phyloP scores from a whole-genome alignment of 2,329 filamentous ascomycete species.

The Epichloe gansuensis region DNA sequence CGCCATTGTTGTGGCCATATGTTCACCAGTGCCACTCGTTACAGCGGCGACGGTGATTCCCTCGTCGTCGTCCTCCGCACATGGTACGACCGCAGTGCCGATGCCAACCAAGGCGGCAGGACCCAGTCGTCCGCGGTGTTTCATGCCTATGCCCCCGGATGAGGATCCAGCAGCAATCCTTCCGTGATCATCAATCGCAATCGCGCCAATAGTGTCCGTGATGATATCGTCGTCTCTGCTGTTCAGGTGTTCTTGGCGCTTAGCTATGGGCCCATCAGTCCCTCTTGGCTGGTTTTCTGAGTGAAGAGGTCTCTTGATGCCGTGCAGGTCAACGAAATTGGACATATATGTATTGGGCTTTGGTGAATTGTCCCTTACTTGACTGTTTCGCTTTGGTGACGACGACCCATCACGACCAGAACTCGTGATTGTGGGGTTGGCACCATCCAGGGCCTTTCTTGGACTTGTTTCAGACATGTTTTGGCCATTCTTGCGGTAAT shows the following conservation, averaged over 20 bases:
- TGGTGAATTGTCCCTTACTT: neutral
- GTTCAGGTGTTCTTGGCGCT: conserved; percentile 12
- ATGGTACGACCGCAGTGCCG: conserved; percentile 78
- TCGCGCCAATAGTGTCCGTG: conserved; percentile 90
- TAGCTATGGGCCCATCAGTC: conserved; percentile 2
- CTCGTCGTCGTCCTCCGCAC: conserved; percentile 55
- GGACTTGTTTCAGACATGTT: neutral
- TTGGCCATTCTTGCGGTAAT: neutral
- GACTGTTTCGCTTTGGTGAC: conserved; percentile 8
- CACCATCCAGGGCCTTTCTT: neutral
- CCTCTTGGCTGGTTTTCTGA: conserved; percentile 1
- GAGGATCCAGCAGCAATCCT: conserved; percentile 91
- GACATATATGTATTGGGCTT: neutral
- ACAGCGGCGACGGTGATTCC: conserved; percentile 65
- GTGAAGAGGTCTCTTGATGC: conserved; percentile 22
- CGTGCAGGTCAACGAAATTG: conserved; percentile 8
- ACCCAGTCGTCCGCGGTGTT: conserved; percentile 80
- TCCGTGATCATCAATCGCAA: conserved; percentile 75
- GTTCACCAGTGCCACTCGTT: conserved; percentile 90
- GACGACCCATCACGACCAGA: conserved; percentile 10
- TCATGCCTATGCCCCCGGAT: conserved; percentile 97
- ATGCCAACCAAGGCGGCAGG: conserved; percentile 88
- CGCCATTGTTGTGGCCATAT: conserved; percentile 93
- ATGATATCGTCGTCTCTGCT: conserved; percentile 44
- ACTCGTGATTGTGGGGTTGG: neutral